Conservation (phyloP, 768 basidiomycete species). For the Termitomyces sp. region DNA sequence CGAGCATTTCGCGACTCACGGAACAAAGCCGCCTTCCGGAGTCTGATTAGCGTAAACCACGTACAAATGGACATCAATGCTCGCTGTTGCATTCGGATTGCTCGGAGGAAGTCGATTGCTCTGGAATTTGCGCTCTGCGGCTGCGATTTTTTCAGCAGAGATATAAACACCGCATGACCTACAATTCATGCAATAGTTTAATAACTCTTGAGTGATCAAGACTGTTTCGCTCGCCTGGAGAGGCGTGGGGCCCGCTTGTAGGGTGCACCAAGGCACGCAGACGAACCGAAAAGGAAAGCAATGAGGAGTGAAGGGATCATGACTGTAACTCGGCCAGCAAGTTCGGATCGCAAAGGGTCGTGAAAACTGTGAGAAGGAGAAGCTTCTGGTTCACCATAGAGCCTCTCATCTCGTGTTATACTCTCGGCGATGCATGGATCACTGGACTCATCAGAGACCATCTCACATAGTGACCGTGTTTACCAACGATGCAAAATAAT, state of each 20-base stretch:
- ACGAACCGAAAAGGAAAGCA: constrained; percentile 13
- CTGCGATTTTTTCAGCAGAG: constrained; percentile 22
- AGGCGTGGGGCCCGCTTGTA: constrained; percentile 1
- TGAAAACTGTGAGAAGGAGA: constrained; percentile 1
- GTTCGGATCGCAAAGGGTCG: constrained; percentile 10
- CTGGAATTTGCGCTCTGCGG: constrained; percentile 33
- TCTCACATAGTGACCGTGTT: not conserved
- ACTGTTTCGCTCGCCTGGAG: not conserved
- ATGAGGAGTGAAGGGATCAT: constrained; percentile 13
- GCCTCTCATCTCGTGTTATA: constrained; percentile 1
- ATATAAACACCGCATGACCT: constrained; percentile 35
- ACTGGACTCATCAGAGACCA: not conserved
- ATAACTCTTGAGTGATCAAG: too few relatives aligned
- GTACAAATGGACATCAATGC: constrained; percentile 38
- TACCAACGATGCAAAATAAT: not conserved
- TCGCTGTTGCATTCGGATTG: constrained; percentile 21
- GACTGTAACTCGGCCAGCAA: constrained; percentile 8
- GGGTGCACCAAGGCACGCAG: constrained; percentile 11
- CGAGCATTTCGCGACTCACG: constrained; percentile 21
- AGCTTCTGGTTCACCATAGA: not conserved
- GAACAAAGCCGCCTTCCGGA: constrained; percentile 30
- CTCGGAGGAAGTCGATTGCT: constrained; percentile 23
- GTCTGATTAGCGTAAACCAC: constrained; percentile 37
- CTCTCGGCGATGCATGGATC: not conserved
- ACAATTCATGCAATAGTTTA: not conserved